phyloP scores from a whole-genome alignment of 768 basidiomycete species.

The Mycena latifolia region DNA sequence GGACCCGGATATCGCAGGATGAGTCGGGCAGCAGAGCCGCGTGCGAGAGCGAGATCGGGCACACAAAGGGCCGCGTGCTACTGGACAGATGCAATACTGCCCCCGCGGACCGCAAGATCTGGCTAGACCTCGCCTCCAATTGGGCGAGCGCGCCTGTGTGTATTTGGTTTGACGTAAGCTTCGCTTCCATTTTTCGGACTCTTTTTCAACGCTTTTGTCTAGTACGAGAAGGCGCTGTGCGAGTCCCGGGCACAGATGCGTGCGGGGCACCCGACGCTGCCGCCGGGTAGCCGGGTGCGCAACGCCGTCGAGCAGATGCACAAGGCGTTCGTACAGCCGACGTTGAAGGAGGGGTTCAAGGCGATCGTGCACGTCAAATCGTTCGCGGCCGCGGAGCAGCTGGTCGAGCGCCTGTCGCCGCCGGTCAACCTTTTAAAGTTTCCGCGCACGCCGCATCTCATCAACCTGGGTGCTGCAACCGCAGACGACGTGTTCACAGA shows the following conservation, averaged over 20 bases:
- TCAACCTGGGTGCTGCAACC: slow-evolving; percentile 69
- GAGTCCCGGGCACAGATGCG: slow-evolving; percentile 67
- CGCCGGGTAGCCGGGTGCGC: slow-evolving; percentile 65
- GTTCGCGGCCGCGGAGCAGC: slow-evolving; percentile 63
- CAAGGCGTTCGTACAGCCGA: slow-evolving; percentile 57
- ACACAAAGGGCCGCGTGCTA: slow-evolving; percentile 54
- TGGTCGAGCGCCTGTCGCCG: slow-evolving; percentile 58
- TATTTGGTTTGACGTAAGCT: slow-evolving; percentile 62
- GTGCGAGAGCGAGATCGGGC: slow-evolving; percentile 66
- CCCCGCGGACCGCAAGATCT: slow-evolving; percentile 57
- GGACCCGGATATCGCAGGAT: slow-evolving; percentile 68
- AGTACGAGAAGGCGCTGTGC: slow-evolving; percentile 61
- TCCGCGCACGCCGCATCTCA: slow-evolving; percentile 70
- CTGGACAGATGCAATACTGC: slow-evolving; percentile 71
- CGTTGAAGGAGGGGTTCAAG: slow-evolving; percentile 65
- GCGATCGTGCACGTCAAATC: slow-evolving; percentile 62
- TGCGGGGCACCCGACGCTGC: slow-evolving; percentile 69
- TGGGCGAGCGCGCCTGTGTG: slow-evolving; percentile 61
- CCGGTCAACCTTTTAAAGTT: slow-evolving; percentile 63
- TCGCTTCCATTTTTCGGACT: background rate
- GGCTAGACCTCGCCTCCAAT: slow-evolving; percentile 63
- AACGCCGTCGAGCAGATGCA: slow-evolving; percentile 70
- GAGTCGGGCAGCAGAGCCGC: slow-evolving; percentile 61
- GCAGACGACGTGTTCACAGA: slow-evolving; percentile 59
- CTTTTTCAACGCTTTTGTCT: background rate